Base-by-base conservation (phyloP, 2,329 filamentous ascomycete genomes). In the Amphichorda felina region DNA sequence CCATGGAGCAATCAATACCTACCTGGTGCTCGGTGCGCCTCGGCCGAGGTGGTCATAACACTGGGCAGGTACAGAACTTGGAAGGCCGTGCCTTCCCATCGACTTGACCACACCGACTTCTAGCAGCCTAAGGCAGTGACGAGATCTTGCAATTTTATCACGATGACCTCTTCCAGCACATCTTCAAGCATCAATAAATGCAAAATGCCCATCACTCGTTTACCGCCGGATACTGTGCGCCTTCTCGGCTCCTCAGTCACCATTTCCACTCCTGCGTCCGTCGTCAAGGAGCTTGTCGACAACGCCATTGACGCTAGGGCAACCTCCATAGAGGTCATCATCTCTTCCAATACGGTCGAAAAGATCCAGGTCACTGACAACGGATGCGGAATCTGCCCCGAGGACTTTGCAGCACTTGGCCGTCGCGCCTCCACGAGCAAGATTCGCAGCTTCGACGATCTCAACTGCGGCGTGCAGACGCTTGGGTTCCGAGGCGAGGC, bases 401-500 rank as follows among this genome's bases (percentile, higher is more conserved):
- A 70, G 18, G 81, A 87, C 49, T 73, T 77, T 26, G 56, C 68
- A 13, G 51, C 66, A 5, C 62, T 85, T 2, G 81, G 79, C n/a
- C 68, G 68, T 36, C 66, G 66, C n/a, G 72, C 78, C 21, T 72
- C 81, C 46, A 88, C 83, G 2, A 87, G 80, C 63, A 89, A 88
- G 56, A 65, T 88, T 30, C 61, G 59, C 33, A 61, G 60, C n/a
- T 72, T 81, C 38, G 64, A 73, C 1, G 79, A 87, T 34, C 58
- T 87, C 26, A 51, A 48, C 2, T 57, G 78, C 15, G 74, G 70
- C 7, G 68, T 70, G 2, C 62, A 59, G 30, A 78, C 68, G 22
- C 65, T 88, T n/a, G 83, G 83, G 2, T 89, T 88, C 48, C 72
- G 83, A 25, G 83, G 83, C 15, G 74, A 85, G 48, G 82, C 82